phyloP scores from a whole-genome alignment of 2,329 filamentous ascomycete genomes.

The Cordyceps fumosorosea region DNA sequence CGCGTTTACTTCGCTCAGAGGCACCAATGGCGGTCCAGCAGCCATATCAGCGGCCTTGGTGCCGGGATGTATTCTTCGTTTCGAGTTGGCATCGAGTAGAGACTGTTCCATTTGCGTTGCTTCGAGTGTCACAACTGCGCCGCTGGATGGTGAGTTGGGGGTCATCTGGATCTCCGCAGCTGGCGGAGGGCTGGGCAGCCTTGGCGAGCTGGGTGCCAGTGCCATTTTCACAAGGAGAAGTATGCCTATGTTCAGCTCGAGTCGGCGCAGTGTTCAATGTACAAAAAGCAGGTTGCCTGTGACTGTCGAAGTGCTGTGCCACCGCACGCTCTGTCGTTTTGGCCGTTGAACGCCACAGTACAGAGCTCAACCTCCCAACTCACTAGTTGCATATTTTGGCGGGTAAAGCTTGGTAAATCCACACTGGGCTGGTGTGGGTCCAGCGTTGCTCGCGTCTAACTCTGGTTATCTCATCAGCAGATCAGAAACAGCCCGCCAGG shows the following conservation, averaged over 20 bases:
- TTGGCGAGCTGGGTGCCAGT: constrained; percentile 70
- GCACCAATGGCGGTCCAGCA: constrained; percentile 80
- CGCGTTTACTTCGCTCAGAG: constrained; percentile 66
- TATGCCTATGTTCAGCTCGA: not conserved
- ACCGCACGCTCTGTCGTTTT: constrained; percentile 3
- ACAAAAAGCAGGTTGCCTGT: not conserved
- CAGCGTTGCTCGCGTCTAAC: not conserved
- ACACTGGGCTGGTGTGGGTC: not conserved
- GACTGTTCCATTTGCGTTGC: constrained; percentile 56
- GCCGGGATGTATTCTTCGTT: constrained; percentile 81
- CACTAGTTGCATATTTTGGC: constrained; percentile 16
- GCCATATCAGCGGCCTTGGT: constrained; percentile 92
- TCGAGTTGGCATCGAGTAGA: constrained; percentile 65
- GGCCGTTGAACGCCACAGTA: constrained; percentile 7
- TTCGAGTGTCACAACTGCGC: constrained; percentile 46
- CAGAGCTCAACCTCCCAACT: constrained; percentile 1
- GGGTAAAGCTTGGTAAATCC: constrained; percentile 17
- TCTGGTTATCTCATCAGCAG: constrained; percentile 4
- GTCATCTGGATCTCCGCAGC: constrained; percentile 90
- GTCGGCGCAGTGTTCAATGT: constrained; percentile 2
- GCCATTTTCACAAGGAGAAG: constrained; percentile 37
- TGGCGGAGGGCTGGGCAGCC: constrained; percentile 89
- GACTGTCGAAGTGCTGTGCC: constrained; percentile 1
- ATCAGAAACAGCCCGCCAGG: not conserved
- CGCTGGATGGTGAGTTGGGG: constrained; percentile 65